phyloP scores from a whole-genome alignment of 306 rosid species.

The Clitoria ternatea region DNA sequence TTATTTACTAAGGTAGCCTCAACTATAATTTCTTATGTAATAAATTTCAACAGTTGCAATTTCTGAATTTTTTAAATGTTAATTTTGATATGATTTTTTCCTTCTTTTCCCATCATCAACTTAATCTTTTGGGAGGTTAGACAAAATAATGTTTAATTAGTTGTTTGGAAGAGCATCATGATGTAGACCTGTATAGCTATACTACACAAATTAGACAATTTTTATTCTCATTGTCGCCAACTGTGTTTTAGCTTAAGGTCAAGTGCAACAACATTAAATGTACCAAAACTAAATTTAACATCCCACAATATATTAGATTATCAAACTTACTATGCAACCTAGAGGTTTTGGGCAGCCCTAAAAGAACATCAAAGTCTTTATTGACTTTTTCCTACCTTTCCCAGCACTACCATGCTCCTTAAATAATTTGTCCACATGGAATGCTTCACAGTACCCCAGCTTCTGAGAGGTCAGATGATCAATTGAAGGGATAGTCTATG shows the following conservation, averaged over 20 bases:
- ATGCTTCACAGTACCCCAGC: conserved; percentile 65
- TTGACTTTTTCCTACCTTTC: conserved; percentile 60
- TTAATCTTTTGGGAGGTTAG: not conserved
- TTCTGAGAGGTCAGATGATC: conserved; percentile 69
- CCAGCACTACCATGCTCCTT: conserved; percentile 85
- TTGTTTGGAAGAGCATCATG: not conserved
- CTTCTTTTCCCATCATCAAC: conserved; percentile 5
- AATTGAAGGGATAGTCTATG: conserved; percentile 77
- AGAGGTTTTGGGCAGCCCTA: conserved; percentile 87
- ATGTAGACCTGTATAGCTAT: not conserved
- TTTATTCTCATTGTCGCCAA: not conserved
- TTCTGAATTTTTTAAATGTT: not conserved
- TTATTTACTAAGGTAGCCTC: not conserved
- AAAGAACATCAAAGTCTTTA: conserved; percentile 80
- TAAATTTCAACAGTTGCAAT: not conserved
- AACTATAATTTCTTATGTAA: not conserved
- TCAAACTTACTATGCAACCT: conserved; percentile 81
- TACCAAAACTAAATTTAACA: not conserved
- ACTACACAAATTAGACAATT: not conserved
- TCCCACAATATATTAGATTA: conserved; percentile 21
- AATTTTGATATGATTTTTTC: not conserved
- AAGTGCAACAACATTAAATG: not conserved
- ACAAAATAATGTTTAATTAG: not conserved
- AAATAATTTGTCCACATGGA: conserved; percentile 61
- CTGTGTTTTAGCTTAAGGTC: conserved; percentile 8